phyloP scores from a whole-genome alignment of 192 early-diverging fungal genomes.

The Gonapodya sp. region DNA sequence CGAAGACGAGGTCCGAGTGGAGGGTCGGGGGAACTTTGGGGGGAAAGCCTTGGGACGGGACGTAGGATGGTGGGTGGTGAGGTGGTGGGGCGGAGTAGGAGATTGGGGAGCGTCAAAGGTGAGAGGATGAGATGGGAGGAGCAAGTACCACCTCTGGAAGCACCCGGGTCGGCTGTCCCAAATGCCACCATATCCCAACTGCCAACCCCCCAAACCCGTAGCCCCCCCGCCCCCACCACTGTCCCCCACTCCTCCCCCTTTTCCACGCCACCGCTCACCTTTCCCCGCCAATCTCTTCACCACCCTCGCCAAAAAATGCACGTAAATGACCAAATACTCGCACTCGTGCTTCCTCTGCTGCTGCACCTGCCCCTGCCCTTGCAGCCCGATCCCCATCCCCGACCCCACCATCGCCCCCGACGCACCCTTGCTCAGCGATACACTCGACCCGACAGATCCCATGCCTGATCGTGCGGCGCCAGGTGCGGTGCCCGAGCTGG shows the following conservation, averaged over 20 bases:
- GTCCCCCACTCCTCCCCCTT: neutral
- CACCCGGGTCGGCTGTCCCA: no score
- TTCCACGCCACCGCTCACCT: slow-evolving; percentile 15
- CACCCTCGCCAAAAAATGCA: slow-evolving; percentile 39
- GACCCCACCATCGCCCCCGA: no score
- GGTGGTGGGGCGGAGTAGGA: neutral
- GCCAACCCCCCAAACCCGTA: no score
- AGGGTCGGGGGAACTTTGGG: slow-evolving; percentile 20
- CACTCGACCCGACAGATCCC: no score
- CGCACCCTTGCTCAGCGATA: no score
- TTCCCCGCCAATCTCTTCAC: slow-evolving; percentile 34
- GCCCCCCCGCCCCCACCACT: neutral
- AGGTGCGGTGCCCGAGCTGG: no score
- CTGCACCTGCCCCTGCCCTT: slow-evolving; percentile 2
- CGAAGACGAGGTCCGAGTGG: slow-evolving; percentile 34
- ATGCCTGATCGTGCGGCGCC: no score
- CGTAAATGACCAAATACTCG: slow-evolving; percentile 50
- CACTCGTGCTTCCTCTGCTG: slow-evolving; percentile 19
- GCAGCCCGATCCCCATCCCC: no score
- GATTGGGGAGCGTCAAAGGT: neutral
- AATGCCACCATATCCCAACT: no score
- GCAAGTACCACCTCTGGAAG: neutral
- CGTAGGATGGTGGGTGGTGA: no score
- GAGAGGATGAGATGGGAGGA: neutral
- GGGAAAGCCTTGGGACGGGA: slow-evolving; percentile 20